Evolutionary conservation across 305 asterid genomes (phyloP), one percentile per base, ranked within the genome.

Genomic region (Fraxinus latifolia): DNA sequence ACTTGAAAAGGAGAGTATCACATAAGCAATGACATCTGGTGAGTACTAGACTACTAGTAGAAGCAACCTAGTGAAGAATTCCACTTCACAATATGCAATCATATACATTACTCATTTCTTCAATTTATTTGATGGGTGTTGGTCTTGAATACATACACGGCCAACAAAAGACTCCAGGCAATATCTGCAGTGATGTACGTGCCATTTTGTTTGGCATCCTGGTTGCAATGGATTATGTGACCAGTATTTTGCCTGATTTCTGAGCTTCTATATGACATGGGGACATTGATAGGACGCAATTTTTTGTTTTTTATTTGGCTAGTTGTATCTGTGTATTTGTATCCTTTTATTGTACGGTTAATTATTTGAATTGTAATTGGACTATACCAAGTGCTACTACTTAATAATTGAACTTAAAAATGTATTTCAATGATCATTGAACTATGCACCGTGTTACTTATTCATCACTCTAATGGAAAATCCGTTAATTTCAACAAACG

Each of bases 121-220:
- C 33, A 67, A 11, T 31, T 25, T 85, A 58, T 79, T 14, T 58
- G 47, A 4, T 1, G 74, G 8, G 19, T 77, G 21, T 81, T 83
- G 84, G 17, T 91, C 89, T 60, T 86, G 90, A 33, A 77, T 72
- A 71, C 89, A 83, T 47, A 90, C 85, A 0, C 89, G 86, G 85
- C 90, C 83, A 36, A 91, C 37, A 36, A 93, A 93, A 74, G 95
- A 89, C 82, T 83, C 0, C 94, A 89, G 82, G 87, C 68, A 12
- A 78, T 50, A 83, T 91, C 90, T 12, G 83, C 87, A 7, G 79
- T 74, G 19, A 74, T 83, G 77, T 86, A 82, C 0, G 65, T 68
- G 21, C 74, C 87, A 81, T 89, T 81, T 88, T 92, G 78, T 84
- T 82, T 25, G 85, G 67, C 85, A 85, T 85, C 73, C 6, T 87